Evolutionary conservation across 2,329 filamentous ascomycete species (phyloP).

Genomic region (Uncinocarpus reesii): DNA sequence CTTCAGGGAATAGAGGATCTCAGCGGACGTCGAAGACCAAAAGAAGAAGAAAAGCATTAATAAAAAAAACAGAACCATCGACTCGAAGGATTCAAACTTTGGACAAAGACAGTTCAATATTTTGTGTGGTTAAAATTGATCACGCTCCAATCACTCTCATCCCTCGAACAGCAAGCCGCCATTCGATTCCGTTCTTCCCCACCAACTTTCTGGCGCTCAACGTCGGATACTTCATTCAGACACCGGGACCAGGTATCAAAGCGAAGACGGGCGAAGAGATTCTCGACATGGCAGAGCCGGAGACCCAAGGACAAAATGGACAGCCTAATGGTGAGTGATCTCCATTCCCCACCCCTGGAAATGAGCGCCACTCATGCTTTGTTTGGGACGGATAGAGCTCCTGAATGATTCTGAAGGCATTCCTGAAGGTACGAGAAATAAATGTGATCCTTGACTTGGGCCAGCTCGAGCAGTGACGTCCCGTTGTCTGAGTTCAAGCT

Average conservation of each 20-base stretch:
- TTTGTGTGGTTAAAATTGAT: background rate
- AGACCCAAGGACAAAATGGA: background rate
- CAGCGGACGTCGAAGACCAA: too few species aligned
- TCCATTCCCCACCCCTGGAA: background rate
- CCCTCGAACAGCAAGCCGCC: background rate
- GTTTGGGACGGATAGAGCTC: background rate
- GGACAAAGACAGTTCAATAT: too few species aligned
- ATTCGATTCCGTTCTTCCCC: constrained; percentile 3
- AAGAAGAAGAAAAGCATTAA: too few species aligned
- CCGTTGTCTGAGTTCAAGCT: background rate
- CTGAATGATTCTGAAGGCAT: background rate
- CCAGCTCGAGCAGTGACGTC: background rate
- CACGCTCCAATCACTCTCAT: constrained; percentile 1
- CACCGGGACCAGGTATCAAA: background rate
- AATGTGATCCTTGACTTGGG: background rate
- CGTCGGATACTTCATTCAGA: background rate
- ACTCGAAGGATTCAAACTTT: too few species aligned
- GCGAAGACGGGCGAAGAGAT: background rate
- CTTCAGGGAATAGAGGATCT: too few species aligned
- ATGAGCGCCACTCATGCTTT: background rate
- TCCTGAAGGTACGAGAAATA: background rate
- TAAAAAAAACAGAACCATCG: too few species aligned
- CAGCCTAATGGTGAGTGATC: constrained; percentile 4
- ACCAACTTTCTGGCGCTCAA: background rate
- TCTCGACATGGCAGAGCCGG: constrained; percentile 6